Conservation (phyloP, 352 stramenopile genomes). For the Phytophthora vignae region DNA sequence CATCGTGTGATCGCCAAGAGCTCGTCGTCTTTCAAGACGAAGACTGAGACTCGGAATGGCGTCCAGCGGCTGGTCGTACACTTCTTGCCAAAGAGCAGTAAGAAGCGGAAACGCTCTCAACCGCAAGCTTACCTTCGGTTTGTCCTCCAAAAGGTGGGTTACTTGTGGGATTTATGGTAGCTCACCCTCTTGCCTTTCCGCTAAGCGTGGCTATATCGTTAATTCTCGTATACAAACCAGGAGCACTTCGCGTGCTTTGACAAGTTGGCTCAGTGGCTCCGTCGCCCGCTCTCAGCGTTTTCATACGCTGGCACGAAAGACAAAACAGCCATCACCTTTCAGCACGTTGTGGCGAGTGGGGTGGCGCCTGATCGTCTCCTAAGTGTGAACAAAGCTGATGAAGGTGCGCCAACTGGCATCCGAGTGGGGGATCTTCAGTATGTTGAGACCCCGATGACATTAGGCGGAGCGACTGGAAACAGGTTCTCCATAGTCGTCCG, state of each 20-base stretch:
- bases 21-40: conserved; percentile 69
- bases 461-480: conserved; percentile 68
- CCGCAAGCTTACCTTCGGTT: conserved; percentile 66
- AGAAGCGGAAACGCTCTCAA: conserved; percentile 78
- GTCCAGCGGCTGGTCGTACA: conserved; percentile 60
- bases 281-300: conserved; percentile 61
- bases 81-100: conserved; percentile 67
- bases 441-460: conserved; percentile 52
- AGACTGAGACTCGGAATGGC: conserved; percentile 59
- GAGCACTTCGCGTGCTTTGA: conserved; percentile 84
- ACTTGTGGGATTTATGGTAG: not conserved
- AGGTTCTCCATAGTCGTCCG: conserved; percentile 69
- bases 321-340: conserved; percentile 73
- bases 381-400: conserved; percentile 37
- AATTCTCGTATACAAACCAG: conserved; percentile 55
- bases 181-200: not conserved
- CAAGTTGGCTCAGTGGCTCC: conserved; percentile 49
- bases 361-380: conserved; percentile 56
- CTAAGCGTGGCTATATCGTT: not conserved
- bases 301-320: conserved; percentile 80
- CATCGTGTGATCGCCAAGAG: conserved; percentile 72
- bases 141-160: conserved; percentile 68
- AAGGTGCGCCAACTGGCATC: conserved; percentile 23
- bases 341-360: conserved; percentile 67
- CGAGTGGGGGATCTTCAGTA: conserved; percentile 65